A percentile compares a stretch with the other conserved stretches of the same genome.
These are phyloP conservation scores for Pestalotiopsis fici DNA, from an alignment of 2,329 filamentous ascomycete species.

Conservation along the genomic window DNA sequence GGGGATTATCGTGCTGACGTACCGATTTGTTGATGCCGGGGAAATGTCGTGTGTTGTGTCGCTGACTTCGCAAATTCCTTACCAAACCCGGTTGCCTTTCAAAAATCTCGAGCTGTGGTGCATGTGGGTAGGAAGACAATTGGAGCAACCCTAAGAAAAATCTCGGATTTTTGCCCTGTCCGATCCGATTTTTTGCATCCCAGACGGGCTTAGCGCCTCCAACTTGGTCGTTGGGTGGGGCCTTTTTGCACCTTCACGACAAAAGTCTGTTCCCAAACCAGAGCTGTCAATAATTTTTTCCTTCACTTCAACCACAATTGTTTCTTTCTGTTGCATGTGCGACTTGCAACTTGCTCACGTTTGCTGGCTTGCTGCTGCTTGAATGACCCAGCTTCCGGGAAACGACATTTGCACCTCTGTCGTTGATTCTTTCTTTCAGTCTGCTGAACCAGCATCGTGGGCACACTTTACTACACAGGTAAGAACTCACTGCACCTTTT, in stretches of 20 bases:
- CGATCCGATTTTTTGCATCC: conserved; percentile 3
- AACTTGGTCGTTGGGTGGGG: neutral
- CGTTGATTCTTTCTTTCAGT: neutral
- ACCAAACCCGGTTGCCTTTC: conserved; percentile 20
- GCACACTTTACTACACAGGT: neutral
- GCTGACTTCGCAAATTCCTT: conserved; percentile 17
- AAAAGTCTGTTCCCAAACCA: neutral
- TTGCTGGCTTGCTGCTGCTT: neutral
- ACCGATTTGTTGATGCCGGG: conserved; percentile 22
- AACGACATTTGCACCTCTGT: neutral
- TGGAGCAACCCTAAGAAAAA: conserved; percentile 23
- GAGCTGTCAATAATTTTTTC: neutral
- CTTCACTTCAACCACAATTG: neutral
- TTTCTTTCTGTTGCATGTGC: neutral
- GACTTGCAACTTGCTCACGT: neutral
- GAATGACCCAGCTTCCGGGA: neutral
- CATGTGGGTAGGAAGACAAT: conserved; percentile 17
- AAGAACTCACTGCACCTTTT: conserved; percentile 8
- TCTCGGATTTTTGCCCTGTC: conserved; percentile 4
- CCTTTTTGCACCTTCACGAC: neutral
- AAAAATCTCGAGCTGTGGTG: conserved; percentile 16
- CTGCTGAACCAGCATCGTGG: neutral
- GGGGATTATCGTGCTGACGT: conserved; percentile 14
- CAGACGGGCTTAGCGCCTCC: neutral
- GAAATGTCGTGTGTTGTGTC: conserved; percentile 24